A percentile compares a stretch with the other conserved stretches of the same genome.
Conservation (phyloP, 2,329 filamentous ascomycete genomes). For the Grosmannia clavigera region DNA sequence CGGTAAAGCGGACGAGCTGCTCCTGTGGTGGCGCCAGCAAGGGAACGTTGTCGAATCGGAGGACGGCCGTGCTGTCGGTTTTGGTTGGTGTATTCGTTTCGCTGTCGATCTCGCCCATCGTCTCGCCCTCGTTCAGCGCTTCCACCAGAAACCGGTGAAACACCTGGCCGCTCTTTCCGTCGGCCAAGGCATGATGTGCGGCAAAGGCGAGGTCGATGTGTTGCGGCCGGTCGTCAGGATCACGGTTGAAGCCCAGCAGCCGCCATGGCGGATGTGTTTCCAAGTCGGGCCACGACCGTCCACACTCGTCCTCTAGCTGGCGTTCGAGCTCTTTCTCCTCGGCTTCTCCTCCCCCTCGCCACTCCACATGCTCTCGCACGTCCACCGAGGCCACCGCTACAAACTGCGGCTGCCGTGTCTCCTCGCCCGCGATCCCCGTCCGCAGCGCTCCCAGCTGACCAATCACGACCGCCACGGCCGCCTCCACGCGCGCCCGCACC, state of each 20-base stretch:
- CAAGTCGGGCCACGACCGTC: slow-evolving; percentile 27
- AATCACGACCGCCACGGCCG: slow-evolving; percentile 28
- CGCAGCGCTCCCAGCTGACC: slow-evolving; percentile 33
- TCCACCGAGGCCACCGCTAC: slow-evolving; percentile 29
- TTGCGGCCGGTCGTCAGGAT: slow-evolving; percentile 12
- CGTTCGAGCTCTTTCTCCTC: slow-evolving; percentile 13
- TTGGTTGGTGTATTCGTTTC: no score
- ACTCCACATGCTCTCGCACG: slow-evolving; percentile 30
- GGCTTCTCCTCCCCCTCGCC: slow-evolving; percentile 6
- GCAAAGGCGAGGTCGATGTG: slow-evolving; percentile 30
- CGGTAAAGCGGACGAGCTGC: slow-evolving; percentile 25
- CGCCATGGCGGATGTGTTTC: slow-evolving; percentile 33
- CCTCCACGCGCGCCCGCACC: slow-evolving; percentile 18
- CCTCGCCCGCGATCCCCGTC: slow-evolving; percentile 33
- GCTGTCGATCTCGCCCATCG: slow-evolving; percentile 10
- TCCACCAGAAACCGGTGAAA: slow-evolving; percentile 37
- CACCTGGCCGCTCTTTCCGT: slow-evolving; percentile 33
- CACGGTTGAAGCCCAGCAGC: slow-evolving; percentile 23
- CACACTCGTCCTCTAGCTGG: slow-evolving; percentile 27
- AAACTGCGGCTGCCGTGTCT: slow-evolving; percentile 30
- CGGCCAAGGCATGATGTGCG: slow-evolving; percentile 40
- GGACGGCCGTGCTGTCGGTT: slow-evolving; percentile 5
- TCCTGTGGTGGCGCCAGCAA: slow-evolving; percentile 29
- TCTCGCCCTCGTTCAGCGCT: slow-evolving; percentile 22
- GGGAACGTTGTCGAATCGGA: slow-evolving; percentile 20